Conservation (phyloP, 768 basidiomycete species). For the Rubroboletus satanas region DNA sequence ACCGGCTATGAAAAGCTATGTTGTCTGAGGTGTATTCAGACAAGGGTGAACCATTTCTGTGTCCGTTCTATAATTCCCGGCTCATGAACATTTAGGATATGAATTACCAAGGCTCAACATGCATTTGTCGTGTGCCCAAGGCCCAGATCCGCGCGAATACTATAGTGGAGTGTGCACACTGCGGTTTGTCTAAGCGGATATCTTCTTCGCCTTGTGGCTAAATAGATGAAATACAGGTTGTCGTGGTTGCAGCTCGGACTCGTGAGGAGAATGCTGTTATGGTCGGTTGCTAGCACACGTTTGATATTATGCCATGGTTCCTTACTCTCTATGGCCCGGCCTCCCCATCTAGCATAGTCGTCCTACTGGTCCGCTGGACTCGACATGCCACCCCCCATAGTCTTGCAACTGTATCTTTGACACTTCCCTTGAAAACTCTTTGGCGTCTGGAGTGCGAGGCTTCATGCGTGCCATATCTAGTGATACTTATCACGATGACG, state of each 20-base stretch:
- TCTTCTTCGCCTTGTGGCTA: conserved; percentile 4
- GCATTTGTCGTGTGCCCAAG: conserved; percentile 96
- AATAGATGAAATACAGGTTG: conserved; percentile 53
- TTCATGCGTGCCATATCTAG: not conserved
- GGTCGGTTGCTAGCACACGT: not conserved
- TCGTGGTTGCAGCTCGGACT: conserved; percentile 88
- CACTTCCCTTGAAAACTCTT: not conserved
- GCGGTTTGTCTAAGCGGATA: conserved; percentile 58
- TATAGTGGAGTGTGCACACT: conserved; percentile 94
- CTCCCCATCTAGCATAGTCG: not conserved
- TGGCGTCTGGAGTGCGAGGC: not conserved
- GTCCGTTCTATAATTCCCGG: conserved; percentile 1
- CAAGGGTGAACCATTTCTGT: conserved; percentile 49
- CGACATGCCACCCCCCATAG: not conserved
- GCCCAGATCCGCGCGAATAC: conserved; percentile 86
- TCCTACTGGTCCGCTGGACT: not conserved
- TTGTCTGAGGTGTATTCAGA: conserved; percentile 95
- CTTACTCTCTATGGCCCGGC: not conserved
- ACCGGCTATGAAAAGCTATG: conserved; percentile 97
- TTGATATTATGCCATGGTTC: not conserved
- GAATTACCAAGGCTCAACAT: conserved; percentile 99
- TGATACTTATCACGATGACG: not conserved
- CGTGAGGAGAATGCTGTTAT: conserved; percentile 34
- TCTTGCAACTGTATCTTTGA: not conserved
- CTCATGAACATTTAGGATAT: conserved; percentile 64